Percentiles rank a stretch among this genome's conserved stretches.
These are phyloP conservation scores for Populus tomentosa DNA, from an alignment of 441 rosid species.

Conservation along the genomic window DNA sequence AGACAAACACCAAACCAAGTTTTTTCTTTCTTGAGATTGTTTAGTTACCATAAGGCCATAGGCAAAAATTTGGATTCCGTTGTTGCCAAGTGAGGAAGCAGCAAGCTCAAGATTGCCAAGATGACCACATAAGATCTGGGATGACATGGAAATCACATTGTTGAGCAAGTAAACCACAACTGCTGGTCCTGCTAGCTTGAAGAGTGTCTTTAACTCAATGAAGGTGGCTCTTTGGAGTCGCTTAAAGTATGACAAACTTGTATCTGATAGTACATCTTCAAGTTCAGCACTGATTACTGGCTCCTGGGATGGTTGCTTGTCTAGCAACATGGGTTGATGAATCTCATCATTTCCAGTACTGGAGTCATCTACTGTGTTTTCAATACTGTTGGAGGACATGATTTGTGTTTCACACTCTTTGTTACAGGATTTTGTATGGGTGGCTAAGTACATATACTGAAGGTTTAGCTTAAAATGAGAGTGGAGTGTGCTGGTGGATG, in stretches of 20 bases:
- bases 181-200: conserved; percentile 53
- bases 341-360: neutral
- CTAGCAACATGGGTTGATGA: neutral
- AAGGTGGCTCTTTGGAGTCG: conserved; percentile 42
- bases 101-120: conserved; percentile 38
- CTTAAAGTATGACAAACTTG: conserved; percentile 19
- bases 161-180: conserved; percentile 52
- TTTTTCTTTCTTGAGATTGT: neutral
- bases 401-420: neutral
- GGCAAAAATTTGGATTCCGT: conserved; percentile 37
- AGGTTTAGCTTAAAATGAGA: neutral
- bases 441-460: neutral
- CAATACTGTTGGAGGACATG: neutral
- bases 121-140: conserved; percentile 36
- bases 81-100: conserved; percentile 33
- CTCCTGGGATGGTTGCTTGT: conserved; percentile 5
- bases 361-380: neutral
- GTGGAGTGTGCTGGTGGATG: neutral
- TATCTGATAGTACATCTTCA: conserved; percentile 45
- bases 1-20: neutral
- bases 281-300: conserved; percentile 28
- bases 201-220: conserved; percentile 48
- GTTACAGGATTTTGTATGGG: neutral
- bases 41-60: conserved; percentile 68
- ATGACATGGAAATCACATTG: conserved; percentile 26